A percentile compares a stretch with the other conserved stretches of the same genome.
Evolutionary conservation across 352 stramenopile species (phyloP).

Genomic region (Phytophthora pluvialis): DNA sequence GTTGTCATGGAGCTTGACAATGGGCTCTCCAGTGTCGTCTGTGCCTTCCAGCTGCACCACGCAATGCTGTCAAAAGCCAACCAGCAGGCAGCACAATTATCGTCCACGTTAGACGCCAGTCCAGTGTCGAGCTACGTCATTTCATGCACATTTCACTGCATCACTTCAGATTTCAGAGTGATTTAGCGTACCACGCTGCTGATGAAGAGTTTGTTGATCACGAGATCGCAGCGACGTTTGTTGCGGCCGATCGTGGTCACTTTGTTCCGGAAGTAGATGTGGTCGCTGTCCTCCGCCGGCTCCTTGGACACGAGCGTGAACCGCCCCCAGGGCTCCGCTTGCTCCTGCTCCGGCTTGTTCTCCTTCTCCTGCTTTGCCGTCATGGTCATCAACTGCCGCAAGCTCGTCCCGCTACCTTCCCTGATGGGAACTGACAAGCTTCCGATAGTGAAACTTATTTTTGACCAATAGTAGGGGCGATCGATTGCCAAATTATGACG

Average conservation of each 20-base stretch:
- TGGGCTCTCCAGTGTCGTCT: slow-evolving; percentile 31
- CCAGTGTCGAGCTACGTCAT: background rate
- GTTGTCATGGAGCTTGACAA: slow-evolving; percentile 56
- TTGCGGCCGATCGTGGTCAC: slow-evolving; percentile 64
- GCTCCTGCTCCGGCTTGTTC: slow-evolving; percentile 8
- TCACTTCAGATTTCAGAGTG: background rate
- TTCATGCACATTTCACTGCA: background rate
- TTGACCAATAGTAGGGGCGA: slow-evolving; percentile 21
- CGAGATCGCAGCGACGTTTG: slow-evolving; percentile 46
- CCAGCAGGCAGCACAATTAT: slow-evolving; percentile 3
- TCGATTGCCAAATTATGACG: slow-evolving; percentile 2
- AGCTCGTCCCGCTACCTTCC: slow-evolving; percentile 4
- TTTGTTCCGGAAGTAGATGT: slow-evolving; percentile 62
- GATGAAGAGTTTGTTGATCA: slow-evolving; percentile 69
- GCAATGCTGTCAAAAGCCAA: slow-evolving; percentile 55
- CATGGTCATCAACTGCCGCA: slow-evolving; percentile 10
- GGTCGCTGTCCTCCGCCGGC: slow-evolving; percentile 54
- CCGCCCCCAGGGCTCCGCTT: slow-evolving; percentile 52
- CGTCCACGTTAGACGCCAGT: background rate
- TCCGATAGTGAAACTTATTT: slow-evolving; percentile 10
- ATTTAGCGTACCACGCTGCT: slow-evolving; percentile 61
- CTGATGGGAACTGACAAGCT: slow-evolving; percentile 34
- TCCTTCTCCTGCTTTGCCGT: slow-evolving; percentile 10
- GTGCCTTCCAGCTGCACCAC: slow-evolving; percentile 46
- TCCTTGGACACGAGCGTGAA: slow-evolving; percentile 73